Evolutionary conservation across 345 rosid species (phyloP), one percentile per base, ranked within the genome.

Genomic region (Psidium guajava): DNA sequence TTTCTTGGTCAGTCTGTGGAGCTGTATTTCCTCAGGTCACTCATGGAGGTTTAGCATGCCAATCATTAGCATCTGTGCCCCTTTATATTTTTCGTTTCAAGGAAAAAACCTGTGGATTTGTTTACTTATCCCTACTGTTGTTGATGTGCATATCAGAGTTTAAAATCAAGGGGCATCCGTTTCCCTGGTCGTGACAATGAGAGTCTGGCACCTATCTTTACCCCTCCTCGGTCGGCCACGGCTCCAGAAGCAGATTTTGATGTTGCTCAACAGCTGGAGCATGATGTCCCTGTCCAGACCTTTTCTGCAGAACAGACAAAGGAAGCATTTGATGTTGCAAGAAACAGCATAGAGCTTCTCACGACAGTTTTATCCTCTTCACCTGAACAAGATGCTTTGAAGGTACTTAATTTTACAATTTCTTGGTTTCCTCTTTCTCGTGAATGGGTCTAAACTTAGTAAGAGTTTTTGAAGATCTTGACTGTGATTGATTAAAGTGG

Each of bases 151-250:
- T 42, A 50, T 25, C 81, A 98, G 99, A 94, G 99, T 90, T 87
- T 98, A 84, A 98, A 88, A 91, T 90, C 98, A 55, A 92, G 99
- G 90, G 99, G 99, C 28, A 94, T 98, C 61, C 93, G 98, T 20
- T 98, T 98, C 90, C 99, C 99, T 82, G 99, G 98, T 61, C 96
- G 98, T 89, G 99, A 98, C 88, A 85, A 89, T 57, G 99, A 98
- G 92, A 98, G 98, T 88, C 87, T 96, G 91, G 99, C 93, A 59
- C 99, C 99, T 61, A 94, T 98, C 83, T 96, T 98, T 87, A 98
- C 99, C 11, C 99, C 98, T 87, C 91, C 99, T 86, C 94, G 92
- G 83, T 91, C 99, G 77, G 92, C 90, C 87, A 90, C 94, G 36
- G 94, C 91, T 61, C 90, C 91, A 28, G 98, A 96, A 84, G 90